Percentiles rank a stretch among this genome's conserved stretches.
phyloP scores from a whole-genome alignment of 2,329 filamentous ascomycete genomes.

The Curvularia sp. region DNA sequence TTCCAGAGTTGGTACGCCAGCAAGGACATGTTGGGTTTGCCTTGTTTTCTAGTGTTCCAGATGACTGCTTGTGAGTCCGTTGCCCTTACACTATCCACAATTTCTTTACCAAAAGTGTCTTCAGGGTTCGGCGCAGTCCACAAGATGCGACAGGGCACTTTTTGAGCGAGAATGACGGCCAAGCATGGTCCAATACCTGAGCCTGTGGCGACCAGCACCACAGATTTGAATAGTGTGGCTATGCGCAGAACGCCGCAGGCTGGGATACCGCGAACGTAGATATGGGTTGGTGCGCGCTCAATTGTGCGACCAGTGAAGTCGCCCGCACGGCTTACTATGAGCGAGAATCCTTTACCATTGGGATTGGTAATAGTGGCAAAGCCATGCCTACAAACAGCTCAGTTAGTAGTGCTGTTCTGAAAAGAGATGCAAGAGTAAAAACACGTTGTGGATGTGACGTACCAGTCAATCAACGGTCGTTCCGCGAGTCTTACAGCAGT shows the following conservation, averaged over 20 bases:
- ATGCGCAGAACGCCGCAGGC: slow-evolving; percentile 48
- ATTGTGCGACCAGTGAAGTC: slow-evolving; percentile 50
- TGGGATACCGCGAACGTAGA: slow-evolving; percentile 50
- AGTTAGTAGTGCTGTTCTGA: not conserved
- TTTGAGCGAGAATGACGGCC: slow-evolving; percentile 59
- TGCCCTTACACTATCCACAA: slow-evolving; percentile 64
- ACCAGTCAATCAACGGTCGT: slow-evolving; percentile 43
- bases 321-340: slow-evolving; percentile 50
- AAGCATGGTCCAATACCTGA: slow-evolving; percentile 54
- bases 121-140: slow-evolving; percentile 73
- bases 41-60: slow-evolving; percentile 69
- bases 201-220: slow-evolving; percentile 50
- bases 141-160: slow-evolving; percentile 66
- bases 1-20: slow-evolving; percentile 62
- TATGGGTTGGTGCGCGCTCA: slow-evolving; percentile 40
- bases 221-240: slow-evolving; percentile 45
- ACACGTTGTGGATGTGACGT: not conserved
- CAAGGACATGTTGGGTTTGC: slow-evolving; percentile 68
- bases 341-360: slow-evolving; percentile 42
- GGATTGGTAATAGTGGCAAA: slow-evolving; percentile 51
- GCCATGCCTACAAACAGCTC: slow-evolving; percentile 31
- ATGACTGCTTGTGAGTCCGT: slow-evolving; percentile 71
- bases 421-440: not conserved
- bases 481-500: slow-evolving; percentile 43
- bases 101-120: slow-evolving; percentile 68